These are phyloP conservation scores for Cryptomeria japonica DNA, from an alignment of 75 land plant genomes.

Conservation along the genomic window DNA sequence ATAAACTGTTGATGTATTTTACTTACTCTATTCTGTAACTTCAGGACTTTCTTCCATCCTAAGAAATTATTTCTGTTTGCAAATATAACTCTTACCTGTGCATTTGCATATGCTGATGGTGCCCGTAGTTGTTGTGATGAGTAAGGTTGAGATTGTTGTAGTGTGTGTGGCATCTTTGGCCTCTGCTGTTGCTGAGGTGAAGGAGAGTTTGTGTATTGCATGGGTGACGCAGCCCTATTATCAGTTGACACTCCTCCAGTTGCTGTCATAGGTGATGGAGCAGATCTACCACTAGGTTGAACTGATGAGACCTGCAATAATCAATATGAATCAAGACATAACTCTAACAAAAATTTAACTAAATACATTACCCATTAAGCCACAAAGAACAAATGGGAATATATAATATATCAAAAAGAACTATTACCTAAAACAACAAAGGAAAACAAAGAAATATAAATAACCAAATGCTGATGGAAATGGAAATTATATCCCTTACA, in stretches of 20 bases:
- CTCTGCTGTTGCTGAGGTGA: conserved; percentile 50
- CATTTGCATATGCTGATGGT: conserved; percentile 30
- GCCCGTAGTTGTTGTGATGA: conserved; percentile 32
- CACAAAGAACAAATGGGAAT: background rate
- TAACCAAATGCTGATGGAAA: background rate
- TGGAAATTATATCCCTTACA: background rate
- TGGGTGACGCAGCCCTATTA: conserved; percentile 16
- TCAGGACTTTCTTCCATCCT: background rate
- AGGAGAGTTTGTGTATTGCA: conserved; percentile 37
- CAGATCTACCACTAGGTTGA: conserved; percentile 16
- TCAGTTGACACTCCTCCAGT: conserved; percentile 11
- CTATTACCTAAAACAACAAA: background rate
- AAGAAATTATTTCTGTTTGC: background rate
- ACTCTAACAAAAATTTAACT: background rate
- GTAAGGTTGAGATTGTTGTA: conserved; percentile 33
- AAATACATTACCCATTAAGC: background rate
- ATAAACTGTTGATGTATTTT: background rate
- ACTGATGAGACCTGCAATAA: conserved; percentile 16
- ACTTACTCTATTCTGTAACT: background rate
- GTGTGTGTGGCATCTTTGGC: conserved; percentile 34
- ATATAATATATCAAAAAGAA: background rate
- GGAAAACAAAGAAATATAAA: background rate
- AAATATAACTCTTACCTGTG: conserved; percentile 18
- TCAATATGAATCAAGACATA: background rate
- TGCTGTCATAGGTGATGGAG: conserved; percentile 15